Conservation (phyloP, 345 rosid genomes). For the Microcos paniculata region DNA sequence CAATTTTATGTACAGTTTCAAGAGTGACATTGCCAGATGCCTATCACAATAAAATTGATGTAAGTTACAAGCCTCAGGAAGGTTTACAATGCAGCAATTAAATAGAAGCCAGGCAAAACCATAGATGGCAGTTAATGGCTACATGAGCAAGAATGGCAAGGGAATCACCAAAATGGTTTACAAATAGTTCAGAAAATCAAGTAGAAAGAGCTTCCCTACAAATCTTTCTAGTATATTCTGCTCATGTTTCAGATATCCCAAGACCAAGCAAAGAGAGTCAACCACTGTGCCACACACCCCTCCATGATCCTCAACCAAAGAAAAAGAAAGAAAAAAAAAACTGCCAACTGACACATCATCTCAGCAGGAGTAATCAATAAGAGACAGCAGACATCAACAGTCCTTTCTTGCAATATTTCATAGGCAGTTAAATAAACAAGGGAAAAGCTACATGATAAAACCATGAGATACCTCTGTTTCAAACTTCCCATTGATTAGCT, state of each 20-base stretch:
- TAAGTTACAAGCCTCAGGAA: constrained; percentile 11
- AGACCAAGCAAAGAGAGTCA: not conserved
- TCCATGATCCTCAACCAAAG: not conserved
- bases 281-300: not conserved
- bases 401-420: not conserved
- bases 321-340: constrained; percentile 2
- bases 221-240: not conserved
- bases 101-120: not conserved
- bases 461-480: constrained; percentile 70
- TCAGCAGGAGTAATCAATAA: not conserved
- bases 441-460: constrained; percentile 1
- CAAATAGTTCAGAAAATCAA: not conserved
- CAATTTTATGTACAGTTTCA: constrained; percentile 86
- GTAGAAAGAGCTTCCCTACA: not conserved
- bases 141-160: not conserved
- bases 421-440: not conserved
- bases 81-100: not conserved
- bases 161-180: not conserved
- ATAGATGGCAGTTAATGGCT: not conserved
- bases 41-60: constrained; percentile 37
- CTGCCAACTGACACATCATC: not conserved
- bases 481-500: constrained; percentile 63
- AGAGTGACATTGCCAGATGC: constrained; percentile 95
- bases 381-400: not conserved
- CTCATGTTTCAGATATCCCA: not conserved